Conservation (phyloP, 306 rosid genomes). For the Casuarina equisetifolia region DNA sequence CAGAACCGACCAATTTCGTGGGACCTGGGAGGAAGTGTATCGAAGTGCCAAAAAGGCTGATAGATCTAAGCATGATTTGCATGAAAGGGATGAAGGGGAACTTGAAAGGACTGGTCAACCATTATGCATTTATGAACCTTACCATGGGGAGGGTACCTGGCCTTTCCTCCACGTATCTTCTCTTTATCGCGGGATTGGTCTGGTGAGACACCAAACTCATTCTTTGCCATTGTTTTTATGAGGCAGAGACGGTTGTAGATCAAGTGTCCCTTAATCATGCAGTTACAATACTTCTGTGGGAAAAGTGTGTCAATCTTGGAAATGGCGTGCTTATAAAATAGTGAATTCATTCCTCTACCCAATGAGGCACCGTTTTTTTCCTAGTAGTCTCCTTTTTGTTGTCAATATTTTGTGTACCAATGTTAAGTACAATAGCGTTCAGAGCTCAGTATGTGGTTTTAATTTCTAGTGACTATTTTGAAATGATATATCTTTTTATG, state of each 20-base stretch:
- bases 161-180: slow-evolving; percentile 77
- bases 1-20: slow-evolving; percentile 79
- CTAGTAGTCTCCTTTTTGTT: not conserved
- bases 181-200: slow-evolving; percentile 87
- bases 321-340: not conserved
- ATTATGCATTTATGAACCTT: slow-evolving; percentile 91
- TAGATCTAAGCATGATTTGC: slow-evolving; percentile 79
- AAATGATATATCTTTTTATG: not conserved
- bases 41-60: slow-evolving; percentile 75
- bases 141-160: slow-evolving; percentile 92
- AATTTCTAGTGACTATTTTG: not conserved
- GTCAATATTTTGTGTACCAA: not conserved
- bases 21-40: slow-evolving; percentile 96
- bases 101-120: slow-evolving; percentile 96
- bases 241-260: not conserved
- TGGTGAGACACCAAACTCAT: slow-evolving; percentile 55
- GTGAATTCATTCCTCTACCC: not conserved
- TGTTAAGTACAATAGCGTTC: not conserved
- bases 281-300: not conserved
- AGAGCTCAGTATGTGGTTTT: not conserved
- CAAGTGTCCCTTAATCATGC: not conserved
- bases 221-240: not conserved
- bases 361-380: not conserved
- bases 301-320: not conserved
- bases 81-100: slow-evolving; percentile 94